Percentiles rank a stretch among this genome's conserved stretches.
phyloP scores from a whole-genome alignment of 2,329 filamentous ascomycete genomes.

The Anisogramma anomala region DNA sequence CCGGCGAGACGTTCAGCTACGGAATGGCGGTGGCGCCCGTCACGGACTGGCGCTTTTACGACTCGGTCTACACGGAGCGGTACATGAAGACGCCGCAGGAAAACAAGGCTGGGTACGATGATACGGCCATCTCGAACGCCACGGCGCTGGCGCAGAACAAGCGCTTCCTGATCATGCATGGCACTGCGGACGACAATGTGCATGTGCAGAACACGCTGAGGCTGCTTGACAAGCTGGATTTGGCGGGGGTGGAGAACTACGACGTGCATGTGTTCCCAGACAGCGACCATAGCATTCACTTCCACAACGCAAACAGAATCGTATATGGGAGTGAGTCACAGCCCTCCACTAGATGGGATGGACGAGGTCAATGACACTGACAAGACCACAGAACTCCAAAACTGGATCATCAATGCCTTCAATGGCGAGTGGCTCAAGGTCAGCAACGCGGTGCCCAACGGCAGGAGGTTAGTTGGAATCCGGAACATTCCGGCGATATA shows the following conservation, averaged over 20 bases:
- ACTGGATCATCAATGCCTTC: constrained; percentile 95
- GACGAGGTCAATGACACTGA: neutral
- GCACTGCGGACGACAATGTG: constrained; percentile 93
- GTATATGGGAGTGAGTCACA: constrained; percentile 77
- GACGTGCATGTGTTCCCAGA: constrained; percentile 96
- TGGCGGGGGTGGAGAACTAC: constrained; percentile 78
- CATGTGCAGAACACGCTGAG: constrained; percentile 91
- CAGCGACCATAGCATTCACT: constrained; percentile 88
- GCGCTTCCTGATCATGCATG: constrained; percentile 91
- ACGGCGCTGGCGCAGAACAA: constrained; percentile 63
- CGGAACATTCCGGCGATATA: neutral
- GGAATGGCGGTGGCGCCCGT: constrained; percentile 97
- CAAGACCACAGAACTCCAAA: constrained; percentile 51
- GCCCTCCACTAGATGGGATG: neutral
- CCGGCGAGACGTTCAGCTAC: constrained; percentile 81
- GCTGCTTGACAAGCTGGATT: constrained; percentile 74
- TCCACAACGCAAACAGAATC: constrained; percentile 82
- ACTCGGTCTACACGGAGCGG: constrained; percentile 86
- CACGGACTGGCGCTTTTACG: constrained; percentile 96
- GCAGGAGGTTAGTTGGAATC: constrained; percentile 12
- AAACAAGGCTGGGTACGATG: constrained; percentile 67
- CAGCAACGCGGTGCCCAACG: constrained; percentile 35
- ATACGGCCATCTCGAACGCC: constrained; percentile 62
- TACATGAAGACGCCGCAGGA: constrained; percentile 93
- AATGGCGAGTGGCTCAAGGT: constrained; percentile 83